phyloP scores from a whole-genome alignment of 176 grass and related monocot genomes.

The Guadua angustifolia region DNA sequence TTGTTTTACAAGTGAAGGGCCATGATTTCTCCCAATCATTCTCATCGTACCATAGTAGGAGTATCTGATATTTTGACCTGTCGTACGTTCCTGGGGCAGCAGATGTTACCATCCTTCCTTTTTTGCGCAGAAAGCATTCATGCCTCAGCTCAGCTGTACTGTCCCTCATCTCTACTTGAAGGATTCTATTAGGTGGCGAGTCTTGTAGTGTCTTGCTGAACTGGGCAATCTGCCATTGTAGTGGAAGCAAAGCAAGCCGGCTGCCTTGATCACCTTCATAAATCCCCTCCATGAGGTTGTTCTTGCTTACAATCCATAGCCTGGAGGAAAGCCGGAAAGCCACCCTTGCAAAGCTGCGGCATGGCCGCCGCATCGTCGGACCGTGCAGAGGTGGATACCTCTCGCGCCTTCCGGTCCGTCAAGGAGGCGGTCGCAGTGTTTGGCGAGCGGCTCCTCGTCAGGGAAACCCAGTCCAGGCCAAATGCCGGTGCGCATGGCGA shows the following conservation, averaged over 20 bases:
- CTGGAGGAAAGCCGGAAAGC: conserved; percentile 30
- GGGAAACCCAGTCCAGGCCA: conserved; percentile 40
- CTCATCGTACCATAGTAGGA: conserved; percentile 12
- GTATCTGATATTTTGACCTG: conserved; percentile 18
- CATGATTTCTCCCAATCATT: conserved; percentile 42
- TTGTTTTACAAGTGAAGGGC: conserved; percentile 42
- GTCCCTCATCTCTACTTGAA: conserved; percentile 52
- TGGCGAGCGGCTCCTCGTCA: conserved; percentile 61
- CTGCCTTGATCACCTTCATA: conserved; percentile 32
- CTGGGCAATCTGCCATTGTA: conserved; percentile 58
- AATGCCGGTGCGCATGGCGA: not conserved
- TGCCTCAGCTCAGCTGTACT: conserved; percentile 39
- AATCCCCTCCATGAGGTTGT: not conserved
- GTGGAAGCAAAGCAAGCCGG: conserved; percentile 81
- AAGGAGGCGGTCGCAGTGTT: conserved; percentile 87
- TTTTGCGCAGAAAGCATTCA: conserved; percentile 54
- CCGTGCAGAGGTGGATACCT: conserved; percentile 67
- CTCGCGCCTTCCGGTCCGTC: conserved; percentile 70
- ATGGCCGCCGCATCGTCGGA: conserved; percentile 25
- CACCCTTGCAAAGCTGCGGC: conserved; percentile 31
- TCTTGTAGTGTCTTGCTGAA: conserved; percentile 38
- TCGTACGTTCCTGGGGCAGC: conserved; percentile 39
- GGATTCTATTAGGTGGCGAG: conserved; percentile 53
- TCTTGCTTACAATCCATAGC: conserved; percentile 39
- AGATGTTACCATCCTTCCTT: conserved; percentile 22